Percentiles rank a stretch among this genome's conserved stretches.
Evolutionary conservation across 2,329 filamentous ascomycete genomes (phyloP).

Genomic region (Exserohilum rostratum): DNA sequence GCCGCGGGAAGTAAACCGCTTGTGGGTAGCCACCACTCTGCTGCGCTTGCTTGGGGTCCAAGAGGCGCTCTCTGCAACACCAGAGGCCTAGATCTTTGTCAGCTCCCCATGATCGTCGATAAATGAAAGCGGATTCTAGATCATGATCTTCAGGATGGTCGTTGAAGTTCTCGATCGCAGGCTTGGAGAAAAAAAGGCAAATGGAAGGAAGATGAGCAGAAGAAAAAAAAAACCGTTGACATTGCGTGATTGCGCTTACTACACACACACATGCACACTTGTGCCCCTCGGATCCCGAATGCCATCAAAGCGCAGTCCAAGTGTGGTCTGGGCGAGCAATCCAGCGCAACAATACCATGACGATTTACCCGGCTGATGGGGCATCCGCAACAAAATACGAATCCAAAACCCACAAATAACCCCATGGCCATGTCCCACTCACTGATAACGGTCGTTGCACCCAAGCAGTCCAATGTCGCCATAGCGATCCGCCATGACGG

Average conservation of each 20-base stretch:
- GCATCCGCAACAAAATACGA: slow-evolving; percentile 1
- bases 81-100: slow-evolving; percentile 5
- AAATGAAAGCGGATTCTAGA: slow-evolving; percentile 6
- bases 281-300: neutral
- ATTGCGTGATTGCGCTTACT: neutral
- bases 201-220: neutral
- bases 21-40: slow-evolving; percentile 8
- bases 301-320: too few species aligned
- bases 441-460: slow-evolving; percentile 11
- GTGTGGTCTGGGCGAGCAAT: neutral
- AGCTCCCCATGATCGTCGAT: slow-evolving; percentile 5
- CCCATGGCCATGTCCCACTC: slow-evolving; percentile 1
- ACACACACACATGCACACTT: neutral
- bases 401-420: neutral
- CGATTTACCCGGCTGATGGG: neutral
- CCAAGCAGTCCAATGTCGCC: neutral
- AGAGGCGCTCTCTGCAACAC: neutral
- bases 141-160: slow-evolving; percentile 2
- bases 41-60: slow-evolving; percentile 8
- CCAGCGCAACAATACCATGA: neutral
- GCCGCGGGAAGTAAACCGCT: slow-evolving; percentile 20
- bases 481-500: neutral
- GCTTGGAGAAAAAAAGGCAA: too few species aligned
- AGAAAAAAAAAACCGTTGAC: neutral
- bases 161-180: neutral